Evolutionary conservation across 2,329 filamentous ascomycete genomes (phyloP).

Genomic region (Penicillium frequentans): DNA sequence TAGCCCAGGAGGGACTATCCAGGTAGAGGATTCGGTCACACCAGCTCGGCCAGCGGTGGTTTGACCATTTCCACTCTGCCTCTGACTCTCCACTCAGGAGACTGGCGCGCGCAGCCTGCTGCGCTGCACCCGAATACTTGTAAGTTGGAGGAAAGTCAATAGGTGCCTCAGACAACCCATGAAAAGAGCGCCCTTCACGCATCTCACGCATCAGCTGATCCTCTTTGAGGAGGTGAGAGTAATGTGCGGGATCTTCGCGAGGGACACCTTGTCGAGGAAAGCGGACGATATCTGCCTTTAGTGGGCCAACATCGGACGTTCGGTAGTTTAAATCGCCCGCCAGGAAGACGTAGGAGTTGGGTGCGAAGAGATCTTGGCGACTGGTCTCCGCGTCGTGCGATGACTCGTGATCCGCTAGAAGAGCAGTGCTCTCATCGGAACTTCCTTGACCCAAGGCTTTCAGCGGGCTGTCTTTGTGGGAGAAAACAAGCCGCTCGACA

Average conservation of each 20-base stretch:
- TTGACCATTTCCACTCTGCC: conserved; percentile 70
- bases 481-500: conserved; percentile 76
- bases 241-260: conserved; percentile 59
- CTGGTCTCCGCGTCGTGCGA: conserved; percentile 30
- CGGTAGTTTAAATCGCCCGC: conserved; percentile 95
- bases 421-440: conserved; percentile 30
- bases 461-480: conserved; percentile 21
- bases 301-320: conserved; percentile 67
- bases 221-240: conserved; percentile 63
- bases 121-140: conserved; percentile 66
- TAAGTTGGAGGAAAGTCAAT: conserved; percentile 89
- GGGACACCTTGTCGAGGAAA: conserved; percentile 64
- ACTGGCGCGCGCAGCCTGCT: conserved; percentile 33
- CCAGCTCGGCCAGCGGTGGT: conserved; percentile 87
- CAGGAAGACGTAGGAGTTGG: conserved; percentile 76
- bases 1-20: conserved; percentile 57
- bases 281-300: conserved; percentile 53
- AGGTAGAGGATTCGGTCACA: conserved; percentile 87
- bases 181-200: conserved; percentile 67
- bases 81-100: conserved; percentile 25
- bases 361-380: conserved; percentile 64
- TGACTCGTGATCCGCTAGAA: conserved; percentile 28
- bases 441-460: conserved; percentile 37
- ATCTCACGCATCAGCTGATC: conserved; percentile 82
- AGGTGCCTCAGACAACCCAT: conserved; percentile 72